Base-by-base conservation (phyloP, 1,139 yeast species). In the Taphrina populina region DNA sequence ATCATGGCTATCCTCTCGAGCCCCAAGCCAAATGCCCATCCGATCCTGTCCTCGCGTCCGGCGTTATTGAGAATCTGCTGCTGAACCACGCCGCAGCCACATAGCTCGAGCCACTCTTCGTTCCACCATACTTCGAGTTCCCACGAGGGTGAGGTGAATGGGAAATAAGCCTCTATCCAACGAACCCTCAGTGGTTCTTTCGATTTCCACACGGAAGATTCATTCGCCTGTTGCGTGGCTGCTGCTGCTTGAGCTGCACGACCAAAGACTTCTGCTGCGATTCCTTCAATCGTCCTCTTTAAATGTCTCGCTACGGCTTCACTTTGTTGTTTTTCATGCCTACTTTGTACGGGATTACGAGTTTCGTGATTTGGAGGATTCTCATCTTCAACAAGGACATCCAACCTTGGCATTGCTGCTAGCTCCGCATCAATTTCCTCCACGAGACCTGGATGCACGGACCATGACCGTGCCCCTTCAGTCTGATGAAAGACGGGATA, bases 111-210 rank as follows among this genome's bases (percentile, higher is more conserved):
- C 98, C 98, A 94, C 64, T 90, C 95, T 39, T 95, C 95, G 68
- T 90, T 87, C 97, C 97, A 94, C 94, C 95, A 90, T 4, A 92
- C 95, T 70, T 92, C 99, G 63, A 94, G 88, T 66, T 92, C 97
- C 92, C 95, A 92, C 30, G 96, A 87, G 4, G 99, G 99, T 0
- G 95, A 82, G 1, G 99, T 92, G 96, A 97, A 92, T 3, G 99
- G 99, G 73, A 92, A 92, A 65, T 83, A 88, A 0, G 95, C 95
- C 67, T 87, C 95, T 29, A 88, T 86, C 99, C 99, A 92, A 62
- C 97, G 78, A 13, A 90, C 87, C 66, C 80, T 83, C 62, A 94
- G 76, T 4, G 95, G 95, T 63, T 83, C 46, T 37, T 32, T 47
- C 13, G 49, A 17, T 6, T 13, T 7, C 32, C 36, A 32, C 27